Conservation (phyloP, 192 early-diverging fungal genomes). For the Spinellus fusiger region DNA sequence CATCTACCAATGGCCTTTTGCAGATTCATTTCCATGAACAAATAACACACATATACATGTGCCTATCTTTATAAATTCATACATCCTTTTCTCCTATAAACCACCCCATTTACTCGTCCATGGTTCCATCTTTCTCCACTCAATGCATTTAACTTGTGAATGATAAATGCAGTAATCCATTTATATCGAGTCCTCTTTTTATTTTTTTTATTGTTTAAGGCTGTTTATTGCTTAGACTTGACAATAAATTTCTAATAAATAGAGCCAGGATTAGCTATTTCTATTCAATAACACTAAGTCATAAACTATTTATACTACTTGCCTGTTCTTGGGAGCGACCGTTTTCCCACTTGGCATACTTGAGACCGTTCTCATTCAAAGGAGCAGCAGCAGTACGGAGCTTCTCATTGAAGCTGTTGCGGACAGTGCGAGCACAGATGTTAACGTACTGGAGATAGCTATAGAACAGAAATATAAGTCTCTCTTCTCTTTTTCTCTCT, state of each 20-base stretch:
- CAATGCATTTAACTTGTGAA: not conserved
- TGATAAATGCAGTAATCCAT: constrained; percentile 2
- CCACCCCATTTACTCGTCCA: too few species aligned
- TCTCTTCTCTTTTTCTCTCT: not conserved
- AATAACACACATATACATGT: not conserved
- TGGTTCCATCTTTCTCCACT: too few species aligned
- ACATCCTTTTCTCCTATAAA: too few species aligned
- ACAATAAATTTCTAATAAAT: constrained; percentile 18
- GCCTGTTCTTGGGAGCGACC: constrained; percentile 79
- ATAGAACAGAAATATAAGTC: not conserved
- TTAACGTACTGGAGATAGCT: constrained; percentile 87
- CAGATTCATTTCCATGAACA: not conserved
- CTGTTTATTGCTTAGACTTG: constrained; percentile 11
- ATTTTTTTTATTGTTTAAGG: not conserved
- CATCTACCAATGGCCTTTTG: constrained; percentile 5
- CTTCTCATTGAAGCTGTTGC: constrained; percentile 80
- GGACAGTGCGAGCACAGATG: constrained; percentile 73
- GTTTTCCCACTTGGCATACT: constrained; percentile 70
- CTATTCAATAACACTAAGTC: not conserved
- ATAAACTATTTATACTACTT: constrained; percentile 30
- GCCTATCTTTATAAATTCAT: too few species aligned
- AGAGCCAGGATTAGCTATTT: not conserved
- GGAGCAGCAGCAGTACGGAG: constrained; percentile 56
- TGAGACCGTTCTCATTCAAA: constrained; percentile 72
- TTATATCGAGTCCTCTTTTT: not conserved